Evolutionary conservation across 768 basidiomycete genomes (phyloP), one percentile per base, ranked within the genome.

Genomic region (Fibroporia radiculosa): DNA sequence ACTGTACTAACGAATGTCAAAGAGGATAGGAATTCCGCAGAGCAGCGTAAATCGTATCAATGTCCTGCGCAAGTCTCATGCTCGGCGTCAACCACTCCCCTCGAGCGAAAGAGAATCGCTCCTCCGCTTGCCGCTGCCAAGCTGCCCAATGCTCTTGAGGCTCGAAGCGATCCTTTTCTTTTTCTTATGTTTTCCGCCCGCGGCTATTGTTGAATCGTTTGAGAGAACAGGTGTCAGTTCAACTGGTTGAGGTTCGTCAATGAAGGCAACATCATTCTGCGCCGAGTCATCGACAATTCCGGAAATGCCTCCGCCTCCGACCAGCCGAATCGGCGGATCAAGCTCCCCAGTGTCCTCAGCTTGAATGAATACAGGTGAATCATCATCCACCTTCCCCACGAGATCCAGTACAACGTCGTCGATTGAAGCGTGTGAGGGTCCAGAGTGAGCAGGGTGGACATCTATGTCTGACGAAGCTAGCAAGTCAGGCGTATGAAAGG

Each of bases 131-230:
- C 66, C 67, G 27, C 67, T 67, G 19, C 69, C 53, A 23, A 66
- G 45, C 33, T 68, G 62, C 37, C 75, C 72, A 20, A 82, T 56
- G 55, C 73, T 75, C 64, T 79, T 83, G 50, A 82, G 61, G 35
- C 68, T 68, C 23, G 75, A 67, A 35, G 79, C 65, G 39, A 75
- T 67, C 57, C 79, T 80, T 59, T 71, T 77, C 48, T 69, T 75
- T 66, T 77, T 81, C 61, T 67, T 73, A 29, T 75, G 74, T 32
- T 72, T 56, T 43, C 47, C 51, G 24, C 45, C 62, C 54, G 45
- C 50, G 6, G 54, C 25, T 13, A 56, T 16, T 23, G 49, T 57
- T 5, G 73, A 64, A 18, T 59, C 62, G 27, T 60, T 61, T 6
- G 68, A 67, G 23, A 55, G 56, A 4, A 69, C 45, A 2, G 70